Base-by-base conservation (phyloP, 768 basidiomycete genomes). In the Peribolospora baueri region DNA sequence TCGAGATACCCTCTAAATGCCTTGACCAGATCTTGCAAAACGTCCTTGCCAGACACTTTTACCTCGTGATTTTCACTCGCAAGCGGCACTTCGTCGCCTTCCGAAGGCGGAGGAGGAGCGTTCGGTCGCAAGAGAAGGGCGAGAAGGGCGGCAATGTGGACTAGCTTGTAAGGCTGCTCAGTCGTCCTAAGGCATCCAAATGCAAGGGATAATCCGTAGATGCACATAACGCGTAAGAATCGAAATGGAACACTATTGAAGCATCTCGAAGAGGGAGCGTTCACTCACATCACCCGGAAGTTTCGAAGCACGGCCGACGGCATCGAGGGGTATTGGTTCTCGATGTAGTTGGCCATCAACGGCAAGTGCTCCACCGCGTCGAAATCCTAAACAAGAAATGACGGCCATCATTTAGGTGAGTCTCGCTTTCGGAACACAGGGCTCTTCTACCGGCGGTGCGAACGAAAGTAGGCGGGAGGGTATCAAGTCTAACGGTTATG, bases 151-250 rank as follows among this genome's bases (percentile, higher is more conserved):
- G 84, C 84, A 68, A 87, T 88, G 64, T 79, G 82, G 0, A 86
- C 81, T 42, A 84, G 82, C 72, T 97, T 98, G 72, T 78, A 88
- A 0, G 90, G 88, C 62, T 93, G 82, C 68, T 95, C 85, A 0
- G 81, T 85, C 53, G 67, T 57, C 10, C 68, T 69, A 43, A 42
- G 46, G n/a, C 25, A 14, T 41, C 42, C n/a, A 53, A 45, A 42
- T n/a, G 25, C 25, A 25, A 25, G 25, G 25, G 25, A 25, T 25
- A 25, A 25, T 25, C 25, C 25, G 25, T 25, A 1, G 25, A 25
- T 25, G 25, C 25, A 25, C 25, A 25, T 14, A 45, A 42, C n/a
- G 39, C 8, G 43, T 10, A 42, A 11, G 48, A 3, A 14, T 37
- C 5, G 47, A 38, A 45, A 52, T 11, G 49, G 37, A 56, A 56